Percentiles rank a stretch among this genome's conserved stretches.
Conservation (phyloP, 768 basidiomycete genomes). For the Termitomyces sp. region DNA sequence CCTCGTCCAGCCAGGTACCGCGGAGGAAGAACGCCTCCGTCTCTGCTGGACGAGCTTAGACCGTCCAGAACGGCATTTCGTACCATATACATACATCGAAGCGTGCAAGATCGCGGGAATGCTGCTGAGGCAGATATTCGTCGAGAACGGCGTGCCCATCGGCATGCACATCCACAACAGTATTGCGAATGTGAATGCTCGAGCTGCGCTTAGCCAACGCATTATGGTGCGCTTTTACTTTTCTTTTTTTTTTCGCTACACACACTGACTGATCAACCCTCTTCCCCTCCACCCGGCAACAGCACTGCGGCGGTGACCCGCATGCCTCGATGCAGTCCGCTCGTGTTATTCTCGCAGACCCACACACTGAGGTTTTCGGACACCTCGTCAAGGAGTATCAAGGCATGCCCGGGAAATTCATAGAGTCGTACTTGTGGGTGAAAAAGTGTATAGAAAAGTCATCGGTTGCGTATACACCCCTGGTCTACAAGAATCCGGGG, state of each 20-base stretch:
- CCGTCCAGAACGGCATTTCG: constrained; percentile 71
- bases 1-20: constrained; percentile 60
- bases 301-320: constrained; percentile 83
- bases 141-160: constrained; percentile 58
- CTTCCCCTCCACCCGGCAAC: background rate
- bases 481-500: constrained; percentile 81
- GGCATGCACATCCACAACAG: constrained; percentile 78
- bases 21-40: constrained; percentile 71
- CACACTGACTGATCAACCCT: background rate
- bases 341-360: constrained; percentile 74
- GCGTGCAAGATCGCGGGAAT: constrained; percentile 79
- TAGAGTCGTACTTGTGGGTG: constrained; percentile 81
- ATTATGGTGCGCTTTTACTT: constrained; percentile 49
- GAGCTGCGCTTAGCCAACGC: constrained; percentile 58
- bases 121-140: constrained; percentile 71
- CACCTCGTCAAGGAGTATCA: constrained; percentile 72
- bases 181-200: constrained; percentile 73
- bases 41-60: constrained; percentile 67
- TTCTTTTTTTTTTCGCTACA: background rate
- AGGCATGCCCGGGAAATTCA: constrained; percentile 63
- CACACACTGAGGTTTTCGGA: constrained; percentile 70
- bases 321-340: constrained; percentile 65
- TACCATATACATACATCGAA: constrained; percentile 77
- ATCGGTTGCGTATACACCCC: constrained; percentile 59
- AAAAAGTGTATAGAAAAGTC: constrained; percentile 77